Evolutionary conservation across 2,329 filamentous ascomycete genomes (phyloP).

Genomic region (Aspergillus piperis): DNA sequence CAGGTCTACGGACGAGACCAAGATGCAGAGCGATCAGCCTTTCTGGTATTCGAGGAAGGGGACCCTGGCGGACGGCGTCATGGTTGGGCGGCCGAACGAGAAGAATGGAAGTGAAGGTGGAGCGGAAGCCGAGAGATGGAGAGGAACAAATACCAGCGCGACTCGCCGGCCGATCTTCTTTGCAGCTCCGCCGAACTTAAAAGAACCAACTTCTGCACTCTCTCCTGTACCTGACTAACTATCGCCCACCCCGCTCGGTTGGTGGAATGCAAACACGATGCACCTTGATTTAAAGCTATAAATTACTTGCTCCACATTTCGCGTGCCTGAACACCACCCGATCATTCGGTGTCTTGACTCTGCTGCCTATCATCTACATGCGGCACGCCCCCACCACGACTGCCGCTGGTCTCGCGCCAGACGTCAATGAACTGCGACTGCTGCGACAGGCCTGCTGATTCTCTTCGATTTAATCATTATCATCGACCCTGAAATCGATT

Average conservation of each 20-base stretch:
- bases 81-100: background rate
- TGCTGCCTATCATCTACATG: conserved; percentile 25
- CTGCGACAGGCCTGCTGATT: background rate
- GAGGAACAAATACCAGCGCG: background rate
- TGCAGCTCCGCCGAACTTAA: background rate
- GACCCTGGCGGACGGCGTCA: background rate
- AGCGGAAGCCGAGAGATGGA: background rate
- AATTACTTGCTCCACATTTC: background rate
- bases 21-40: background rate
- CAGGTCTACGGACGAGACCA: background rate
- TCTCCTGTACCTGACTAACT: background rate
- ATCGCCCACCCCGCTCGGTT: background rate
- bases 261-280: background rate
- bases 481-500: background rate
- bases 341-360: background rate
- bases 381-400: conserved; percentile 18
- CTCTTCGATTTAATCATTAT: background rate
- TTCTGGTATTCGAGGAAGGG: background rate
- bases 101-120: background rate
- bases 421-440: conserved; percentile 16
- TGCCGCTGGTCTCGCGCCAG: conserved; percentile 20
- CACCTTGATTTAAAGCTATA: background rate
- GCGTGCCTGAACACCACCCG: background rate
- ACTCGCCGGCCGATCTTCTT: background rate
- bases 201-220: background rate